Percentiles rank a stretch among this genome's conserved stretches.
Conservation (phyloP, 2,329 filamentous ascomycete genomes). For the Trichoderma koningii region DNA sequence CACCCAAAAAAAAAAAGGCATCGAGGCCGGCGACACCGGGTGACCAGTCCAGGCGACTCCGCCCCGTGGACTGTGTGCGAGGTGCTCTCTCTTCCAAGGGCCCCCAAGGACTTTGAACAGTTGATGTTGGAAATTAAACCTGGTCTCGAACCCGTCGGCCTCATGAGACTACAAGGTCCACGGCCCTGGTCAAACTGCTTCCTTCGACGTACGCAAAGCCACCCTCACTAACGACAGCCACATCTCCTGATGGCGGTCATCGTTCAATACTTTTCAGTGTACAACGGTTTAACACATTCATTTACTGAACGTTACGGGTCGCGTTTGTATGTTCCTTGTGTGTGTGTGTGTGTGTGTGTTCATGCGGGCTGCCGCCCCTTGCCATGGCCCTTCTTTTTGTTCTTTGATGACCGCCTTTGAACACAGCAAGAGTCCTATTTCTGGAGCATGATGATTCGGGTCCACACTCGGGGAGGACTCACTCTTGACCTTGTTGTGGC, state of each 20-base stretch:
- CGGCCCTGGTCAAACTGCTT: conserved; percentile 11
- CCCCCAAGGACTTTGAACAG: conserved; percentile 14
- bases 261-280: background rate
- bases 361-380: conserved; percentile 26
- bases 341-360: conserved; percentile 6
- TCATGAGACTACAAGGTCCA: conserved; percentile 5
- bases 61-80: conserved; percentile 26
- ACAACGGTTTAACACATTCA: background rate
- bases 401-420: background rate
- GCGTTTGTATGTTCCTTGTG: background rate
- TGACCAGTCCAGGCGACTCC: conserved; percentile 27
- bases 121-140: background rate
- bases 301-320: background rate
- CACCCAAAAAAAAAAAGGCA: background rate
- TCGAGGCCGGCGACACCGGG: conserved; percentile 5
- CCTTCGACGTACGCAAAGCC: conserved; percentile 22
- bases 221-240: conserved; percentile 24
- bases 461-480: conserved; percentile 10
- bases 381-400: conserved; percentile 13
- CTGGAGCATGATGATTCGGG: conserved; percentile 7
- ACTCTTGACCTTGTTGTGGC: conserved; percentile 12
- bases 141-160: background rate
- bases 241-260: conserved; percentile 25
- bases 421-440: conserved; percentile 25
- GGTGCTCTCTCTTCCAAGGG: background rate